A percentile compares a stretch with the other conserved stretches of the same genome.
These are phyloP conservation scores for Apiospora phragmitis DNA, from an alignment of 2,329 filamentous ascomycete species.

Conservation along the genomic window DNA sequence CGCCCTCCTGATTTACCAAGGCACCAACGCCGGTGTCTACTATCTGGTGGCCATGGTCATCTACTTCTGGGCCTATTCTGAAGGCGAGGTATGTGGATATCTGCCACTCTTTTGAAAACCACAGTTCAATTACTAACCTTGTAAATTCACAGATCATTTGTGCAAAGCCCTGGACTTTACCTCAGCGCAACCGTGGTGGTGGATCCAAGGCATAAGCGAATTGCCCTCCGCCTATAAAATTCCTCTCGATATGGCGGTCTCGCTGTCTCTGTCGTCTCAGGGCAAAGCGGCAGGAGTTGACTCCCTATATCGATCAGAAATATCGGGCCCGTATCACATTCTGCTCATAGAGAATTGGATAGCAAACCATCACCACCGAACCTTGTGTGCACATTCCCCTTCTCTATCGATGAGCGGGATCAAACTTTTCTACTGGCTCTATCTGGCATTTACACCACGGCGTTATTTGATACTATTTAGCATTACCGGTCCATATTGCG, in stretches of 20 bases:
- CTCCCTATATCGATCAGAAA: not conserved
- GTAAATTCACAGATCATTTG: slow-evolving; percentile 58
- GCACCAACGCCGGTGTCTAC: slow-evolving; percentile 88
- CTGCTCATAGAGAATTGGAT: slow-evolving; percentile 7
- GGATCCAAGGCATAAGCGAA: slow-evolving; percentile 14
- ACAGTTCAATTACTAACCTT: slow-evolving; percentile 11
- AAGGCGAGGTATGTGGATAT: slow-evolving; percentile 78
- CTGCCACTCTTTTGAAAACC: not conserved
- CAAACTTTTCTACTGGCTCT: not conserved
- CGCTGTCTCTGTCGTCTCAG: not conserved
- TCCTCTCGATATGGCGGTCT: not conserved
- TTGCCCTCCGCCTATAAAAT: not conserved
- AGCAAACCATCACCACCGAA: not conserved
- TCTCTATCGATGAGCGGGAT: not conserved
- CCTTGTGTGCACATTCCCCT: not conserved
- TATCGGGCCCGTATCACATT: not conserved
- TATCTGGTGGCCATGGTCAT: slow-evolving; percentile 82
- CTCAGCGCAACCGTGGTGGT: slow-evolving; percentile 47
- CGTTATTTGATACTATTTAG: slow-evolving; percentile 3
- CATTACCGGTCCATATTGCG: not conserved
- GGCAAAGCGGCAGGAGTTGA: not conserved
- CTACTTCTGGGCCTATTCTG: slow-evolving; percentile 97
- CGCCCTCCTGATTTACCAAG: slow-evolving; percentile 83
- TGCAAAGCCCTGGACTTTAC: slow-evolving; percentile 69
- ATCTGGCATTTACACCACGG: slow-evolving; percentile 9